Evolutionary conservation across 2,329 filamentous ascomycete genomes (phyloP).

Genomic region (Cadophora malorum): DNA sequence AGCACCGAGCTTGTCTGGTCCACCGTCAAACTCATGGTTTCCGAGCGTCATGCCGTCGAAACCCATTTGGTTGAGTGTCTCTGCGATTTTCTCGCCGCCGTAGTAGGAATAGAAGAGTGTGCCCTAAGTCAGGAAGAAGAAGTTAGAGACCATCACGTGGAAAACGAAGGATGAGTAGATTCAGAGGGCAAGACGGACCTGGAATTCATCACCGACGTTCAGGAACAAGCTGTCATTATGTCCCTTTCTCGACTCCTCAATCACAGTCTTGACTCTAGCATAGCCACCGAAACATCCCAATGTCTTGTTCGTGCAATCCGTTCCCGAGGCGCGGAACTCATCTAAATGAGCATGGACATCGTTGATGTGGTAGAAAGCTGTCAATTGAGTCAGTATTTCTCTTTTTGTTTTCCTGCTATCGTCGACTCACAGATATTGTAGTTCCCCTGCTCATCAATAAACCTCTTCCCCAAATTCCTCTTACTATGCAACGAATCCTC

Average conservation of each 20-base stretch:
- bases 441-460: slow-evolving; percentile 55
- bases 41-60: slow-evolving; percentile 73
- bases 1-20: slow-evolving; percentile 65
- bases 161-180: background rate
- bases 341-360: slow-evolving; percentile 73
- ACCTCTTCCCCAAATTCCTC: slow-evolving; percentile 54
- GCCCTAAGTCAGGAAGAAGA: slow-evolving; percentile 50
- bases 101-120: slow-evolving; percentile 73
- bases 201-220: slow-evolving; percentile 72
- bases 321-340: slow-evolving; percentile 65
- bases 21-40: slow-evolving; percentile 72
- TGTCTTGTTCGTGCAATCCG: slow-evolving; percentile 63
- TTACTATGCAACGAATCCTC: slow-evolving; percentile 58
- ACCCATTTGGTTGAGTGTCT: slow-evolving; percentile 68
- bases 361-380: slow-evolving; percentile 73
- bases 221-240: slow-evolving; percentile 68
- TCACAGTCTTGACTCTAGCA: slow-evolving; percentile 65
- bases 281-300: slow-evolving; percentile 70
- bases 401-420: too few species aligned
- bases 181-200: slow-evolving; percentile 19
- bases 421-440: slow-evolving; percentile 56
- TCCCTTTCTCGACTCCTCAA: slow-evolving; percentile 61
- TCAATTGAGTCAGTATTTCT: slow-evolving; percentile 2
- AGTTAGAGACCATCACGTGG: background rate
- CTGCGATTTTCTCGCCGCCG: slow-evolving; percentile 70